Conservation (phyloP, 805 yeast genomes). For the Saturnispora kantuleensis region DNA sequence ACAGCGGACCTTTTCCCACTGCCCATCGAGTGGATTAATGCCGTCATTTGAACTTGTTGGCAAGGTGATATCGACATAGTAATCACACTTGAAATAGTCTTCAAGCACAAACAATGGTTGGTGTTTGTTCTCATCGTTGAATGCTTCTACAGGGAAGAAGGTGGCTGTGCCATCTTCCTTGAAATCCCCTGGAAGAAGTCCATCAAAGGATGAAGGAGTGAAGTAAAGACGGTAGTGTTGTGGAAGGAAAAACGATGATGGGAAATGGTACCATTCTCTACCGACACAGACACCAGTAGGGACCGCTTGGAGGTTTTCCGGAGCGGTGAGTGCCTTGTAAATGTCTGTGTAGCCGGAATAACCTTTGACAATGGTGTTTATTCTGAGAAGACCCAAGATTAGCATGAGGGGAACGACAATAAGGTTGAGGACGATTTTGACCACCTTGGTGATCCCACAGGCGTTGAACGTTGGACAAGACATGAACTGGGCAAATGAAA, state of each 20-base stretch:
- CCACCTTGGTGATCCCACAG: slow-evolving; percentile 4
- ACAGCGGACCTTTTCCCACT: slow-evolving; percentile 44
- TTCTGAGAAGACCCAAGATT: slow-evolving; percentile 10
- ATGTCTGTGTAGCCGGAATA: slow-evolving; percentile 22
- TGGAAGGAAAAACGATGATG: slow-evolving; percentile 76
- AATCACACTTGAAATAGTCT: slow-evolving; percentile 47
- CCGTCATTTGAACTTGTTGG: slow-evolving; percentile 35
- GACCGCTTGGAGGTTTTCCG: slow-evolving; percentile 4
- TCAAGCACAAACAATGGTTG: slow-evolving; percentile 47
- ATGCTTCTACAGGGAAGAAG: slow-evolving; percentile 44
- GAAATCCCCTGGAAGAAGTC: slow-evolving; percentile 84
- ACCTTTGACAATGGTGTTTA: slow-evolving; percentile 43
- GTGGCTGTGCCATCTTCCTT: slow-evolving; percentile 34
- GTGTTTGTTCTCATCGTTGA: slow-evolving; percentile 68
- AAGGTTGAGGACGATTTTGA: slow-evolving; percentile 7
- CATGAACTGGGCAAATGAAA: slow-evolving; percentile 46
- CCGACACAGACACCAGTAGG: slow-evolving; percentile 64
- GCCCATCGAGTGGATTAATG: slow-evolving; percentile 12
- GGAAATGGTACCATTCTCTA: slow-evolving; percentile 90
- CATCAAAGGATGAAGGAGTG: slow-evolving; percentile 71
- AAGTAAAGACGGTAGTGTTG: slow-evolving; percentile 54
- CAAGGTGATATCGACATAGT: slow-evolving; percentile 52
- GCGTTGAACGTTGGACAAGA: slow-evolving; percentile 20
- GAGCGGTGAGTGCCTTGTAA: not conserved
- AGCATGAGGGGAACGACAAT: not conserved